Conservation (phyloP, 2,329 filamentous ascomycete genomes). For the Xylaria sp. region DNA sequence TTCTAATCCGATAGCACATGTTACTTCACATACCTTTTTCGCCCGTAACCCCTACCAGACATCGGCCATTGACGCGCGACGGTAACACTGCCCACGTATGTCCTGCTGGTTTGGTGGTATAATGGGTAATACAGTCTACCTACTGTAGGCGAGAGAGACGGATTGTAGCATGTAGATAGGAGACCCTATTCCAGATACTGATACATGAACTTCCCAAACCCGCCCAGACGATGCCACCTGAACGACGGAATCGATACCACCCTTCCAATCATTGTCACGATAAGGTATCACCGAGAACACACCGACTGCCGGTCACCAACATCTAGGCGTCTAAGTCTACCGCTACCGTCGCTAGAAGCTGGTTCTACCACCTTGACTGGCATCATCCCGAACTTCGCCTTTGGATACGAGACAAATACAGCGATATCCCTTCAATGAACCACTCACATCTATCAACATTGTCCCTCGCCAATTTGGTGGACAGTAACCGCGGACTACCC, state of each 20-base stretch:
- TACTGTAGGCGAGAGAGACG: neutral
- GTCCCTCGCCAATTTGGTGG: neutral
- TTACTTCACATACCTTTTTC: neutral
- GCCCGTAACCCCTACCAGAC: neutral
- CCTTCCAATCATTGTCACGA: neutral
- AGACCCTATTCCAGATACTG: too few species aligned
- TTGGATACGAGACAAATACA: neutral
- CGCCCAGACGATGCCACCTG: neutral
- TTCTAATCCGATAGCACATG: neutral
- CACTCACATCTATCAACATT: neutral
- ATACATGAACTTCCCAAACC: neutral
- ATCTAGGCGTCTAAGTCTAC: neutral
- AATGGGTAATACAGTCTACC: neutral
- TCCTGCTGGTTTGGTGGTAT: neutral
- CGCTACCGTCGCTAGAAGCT: neutral
- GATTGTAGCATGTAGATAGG: neutral
- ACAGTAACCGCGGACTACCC: too few species aligned
- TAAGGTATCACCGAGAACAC: neutral
- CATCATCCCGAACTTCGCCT: neutral
- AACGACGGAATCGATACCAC: neutral
- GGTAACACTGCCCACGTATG: neutral
- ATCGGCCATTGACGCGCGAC: neutral
- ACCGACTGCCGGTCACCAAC: neutral
- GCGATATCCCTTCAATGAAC: neutral
- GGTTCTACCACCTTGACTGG: neutral